Base-by-base conservation (phyloP, 176 grass and related monocot genomes). In the Dendrocalamus sinicus region DNA sequence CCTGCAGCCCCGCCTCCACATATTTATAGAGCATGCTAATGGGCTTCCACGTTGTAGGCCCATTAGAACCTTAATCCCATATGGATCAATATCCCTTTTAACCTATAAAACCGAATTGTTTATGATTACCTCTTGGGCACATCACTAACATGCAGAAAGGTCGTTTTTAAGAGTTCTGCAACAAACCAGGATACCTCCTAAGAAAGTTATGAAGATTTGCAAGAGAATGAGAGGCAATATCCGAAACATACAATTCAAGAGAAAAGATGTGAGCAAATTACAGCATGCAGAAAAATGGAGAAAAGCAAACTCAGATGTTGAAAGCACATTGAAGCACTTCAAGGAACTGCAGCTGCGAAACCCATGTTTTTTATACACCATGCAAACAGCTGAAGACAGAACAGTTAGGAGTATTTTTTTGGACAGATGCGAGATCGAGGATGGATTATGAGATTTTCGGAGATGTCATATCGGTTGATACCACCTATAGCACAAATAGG, bases 371-470 rank as follows among this genome's bases (percentile, higher is more conserved):
- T 23, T 39, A 30, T 30, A 30, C 80, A 82, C 22, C 13, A 58
- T 43, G 66, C 32, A 44, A 44, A 82, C 51, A 26, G 52, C 17
- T 71, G 51, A 26, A 82, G 35, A 70, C 37, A 82, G 58, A 51
- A 71, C 40, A 70, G 80, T 82, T 70, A 51, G 13, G 8, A 82
- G 67, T 70, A 43, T 82, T 70, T 41, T 41, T 82, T 51, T 82
- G 80, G 80, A 71, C 80, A 58, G 80, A 82, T 82, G 67, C 9
- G 15, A 70, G 37, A 40, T 70, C 80, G 3, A 82, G 51, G 67
- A 70, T 82, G 22, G 80, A 82, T 55, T 82, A 82, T 71, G 22
- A 82, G 45, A 71, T 82, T 82, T 87, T 87, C 0, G 67, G 75
- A 52, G 75, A 79, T 60, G 41, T 81, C 48, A 30, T 87, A n/a